phyloP scores from a whole-genome alignment of 2,329 filamentous ascomycete species.

The Penicillium fuscoglaucum region DNA sequence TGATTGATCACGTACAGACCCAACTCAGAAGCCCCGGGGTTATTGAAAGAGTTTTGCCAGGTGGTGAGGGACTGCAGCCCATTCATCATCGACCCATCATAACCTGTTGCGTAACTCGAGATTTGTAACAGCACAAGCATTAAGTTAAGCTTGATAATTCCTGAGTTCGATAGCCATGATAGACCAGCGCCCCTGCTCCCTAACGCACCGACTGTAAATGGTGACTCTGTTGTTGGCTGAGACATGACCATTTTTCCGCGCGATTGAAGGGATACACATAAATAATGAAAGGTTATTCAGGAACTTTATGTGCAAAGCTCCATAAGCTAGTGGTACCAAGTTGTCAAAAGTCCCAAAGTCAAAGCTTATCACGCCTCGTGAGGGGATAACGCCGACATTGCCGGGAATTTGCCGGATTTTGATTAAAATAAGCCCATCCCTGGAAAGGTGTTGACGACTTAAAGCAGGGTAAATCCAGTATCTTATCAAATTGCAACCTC shows the following conservation, averaged over 20 bases:
- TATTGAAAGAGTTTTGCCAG: constrained; percentile 39
- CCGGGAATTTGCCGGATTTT: background rate
- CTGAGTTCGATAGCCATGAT: constrained; percentile 7
- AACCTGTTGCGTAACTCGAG: constrained; percentile 44
- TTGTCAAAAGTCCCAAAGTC: background rate
- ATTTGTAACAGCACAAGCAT: constrained; percentile 17
- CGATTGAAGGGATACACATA: background rate
- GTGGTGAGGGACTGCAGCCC: constrained; percentile 46
- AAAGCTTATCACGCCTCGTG: background rate
- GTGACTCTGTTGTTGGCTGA: background rate
- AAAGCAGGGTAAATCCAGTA: background rate
- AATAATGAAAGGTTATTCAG: background rate
- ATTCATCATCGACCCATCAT: constrained; percentile 53
- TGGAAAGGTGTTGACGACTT: background rate
- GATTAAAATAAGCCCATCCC: background rate
- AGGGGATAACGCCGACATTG: background rate
- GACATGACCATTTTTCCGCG: no score
- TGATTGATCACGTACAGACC: constrained; percentile 7
- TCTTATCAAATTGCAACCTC: background rate
- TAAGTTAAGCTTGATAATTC: constrained; percentile 19
- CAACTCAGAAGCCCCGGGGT: constrained; percentile 15
- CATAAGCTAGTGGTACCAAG: background rate
- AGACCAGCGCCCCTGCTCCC: background rate
- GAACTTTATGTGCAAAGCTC: background rate
- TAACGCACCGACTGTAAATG: constrained; percentile 5